Evolutionary conservation across 1,139 yeast species (phyloP).

Genomic region (Suhomyces bolitotheri): DNA sequence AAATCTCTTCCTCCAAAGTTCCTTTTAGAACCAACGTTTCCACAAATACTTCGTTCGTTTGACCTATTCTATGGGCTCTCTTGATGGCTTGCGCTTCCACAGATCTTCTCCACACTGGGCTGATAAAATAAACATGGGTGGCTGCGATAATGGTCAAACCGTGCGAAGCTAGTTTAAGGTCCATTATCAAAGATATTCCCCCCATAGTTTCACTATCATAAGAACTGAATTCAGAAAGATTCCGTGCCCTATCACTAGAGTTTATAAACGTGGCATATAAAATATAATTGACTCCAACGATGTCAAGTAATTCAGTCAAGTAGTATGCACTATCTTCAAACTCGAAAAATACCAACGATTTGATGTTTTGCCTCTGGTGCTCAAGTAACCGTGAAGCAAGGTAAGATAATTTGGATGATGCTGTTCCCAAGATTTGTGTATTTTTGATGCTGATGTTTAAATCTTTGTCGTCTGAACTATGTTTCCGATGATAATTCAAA

Average conservation of each 20-base stretch:
- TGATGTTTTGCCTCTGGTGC: slow-evolving; percentile 45
- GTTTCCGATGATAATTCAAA: no score
- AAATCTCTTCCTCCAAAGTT: slow-evolving; percentile 69
- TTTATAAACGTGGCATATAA: slow-evolving; percentile 63
- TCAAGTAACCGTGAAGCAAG: slow-evolving; percentile 54
- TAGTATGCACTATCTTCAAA: slow-evolving; percentile 72
- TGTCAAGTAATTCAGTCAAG: slow-evolving; percentile 61
- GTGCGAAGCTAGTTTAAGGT: slow-evolving; percentile 65
- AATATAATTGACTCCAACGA: slow-evolving; percentile 59
- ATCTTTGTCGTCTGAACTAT: not conserved
- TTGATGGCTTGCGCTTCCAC: slow-evolving; percentile 74
- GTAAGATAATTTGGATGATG: slow-evolving; percentile 63
- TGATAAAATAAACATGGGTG: slow-evolving; percentile 64
- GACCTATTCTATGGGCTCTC: slow-evolving; percentile 75
- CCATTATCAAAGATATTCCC: slow-evolving; percentile 63
- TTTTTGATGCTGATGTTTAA: slow-evolving; percentile 19
- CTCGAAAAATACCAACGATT: slow-evolving; percentile 67
- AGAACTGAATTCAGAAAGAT: slow-evolving; percentile 52
- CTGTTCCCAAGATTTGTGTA: slow-evolving; percentile 54
- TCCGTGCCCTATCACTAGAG: slow-evolving; percentile 51
- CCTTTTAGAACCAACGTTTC: slow-evolving; percentile 63
- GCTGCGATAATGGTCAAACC: slow-evolving; percentile 71
- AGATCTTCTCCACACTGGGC: slow-evolving; percentile 70
- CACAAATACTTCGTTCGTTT: slow-evolving; percentile 55
- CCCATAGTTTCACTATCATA: slow-evolving; percentile 36